Percentiles rank a stretch among this genome's conserved stretches.
Conservation (phyloP, 2,329 filamentous ascomycete species). For the Fonsecaea pedrosoi region DNA sequence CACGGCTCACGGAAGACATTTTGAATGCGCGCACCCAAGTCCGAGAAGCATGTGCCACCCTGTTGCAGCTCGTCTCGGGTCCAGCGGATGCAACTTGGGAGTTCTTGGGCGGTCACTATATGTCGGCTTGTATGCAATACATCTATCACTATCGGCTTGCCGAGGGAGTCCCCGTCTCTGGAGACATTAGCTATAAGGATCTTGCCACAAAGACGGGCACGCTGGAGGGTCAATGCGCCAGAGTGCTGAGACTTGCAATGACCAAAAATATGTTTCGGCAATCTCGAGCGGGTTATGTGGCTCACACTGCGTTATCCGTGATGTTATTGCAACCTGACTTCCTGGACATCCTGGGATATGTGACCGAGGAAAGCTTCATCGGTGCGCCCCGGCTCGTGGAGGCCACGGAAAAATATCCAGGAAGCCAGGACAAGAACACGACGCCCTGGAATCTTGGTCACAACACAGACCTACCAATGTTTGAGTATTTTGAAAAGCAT, state of each 20-base stretch:
- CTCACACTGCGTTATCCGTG: slow-evolving; percentile 63
- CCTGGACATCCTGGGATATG: slow-evolving; percentile 63
- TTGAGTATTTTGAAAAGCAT: slow-evolving; percentile 43
- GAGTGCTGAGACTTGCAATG: slow-evolving; percentile 43
- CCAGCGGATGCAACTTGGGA: not conserved
- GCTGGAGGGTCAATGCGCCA: slow-evolving; percentile 37
- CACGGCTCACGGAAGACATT: slow-evolving; percentile 9
- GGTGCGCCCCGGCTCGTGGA: slow-evolving; percentile 38
- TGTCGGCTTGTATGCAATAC: slow-evolving; percentile 44
- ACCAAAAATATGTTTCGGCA: slow-evolving; percentile 43
- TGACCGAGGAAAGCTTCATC: slow-evolving; percentile 42
- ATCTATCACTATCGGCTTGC: slow-evolving; percentile 42
- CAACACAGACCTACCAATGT: slow-evolving; percentile 43
- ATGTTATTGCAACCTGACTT: slow-evolving; percentile 46
- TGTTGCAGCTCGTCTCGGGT: slow-evolving; percentile 14
- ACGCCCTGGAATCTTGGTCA: slow-evolving; percentile 44
- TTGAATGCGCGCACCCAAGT: slow-evolving; percentile 8
- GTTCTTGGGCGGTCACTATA: slow-evolving; percentile 2
- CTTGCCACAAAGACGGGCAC: slow-evolving; percentile 37
- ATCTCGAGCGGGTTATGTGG: slow-evolving; percentile 46
- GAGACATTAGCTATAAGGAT: slow-evolving; percentile 34
- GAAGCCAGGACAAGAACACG: slow-evolving; percentile 35
- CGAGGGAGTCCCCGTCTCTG: slow-evolving; percentile 39
- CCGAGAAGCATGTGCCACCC: slow-evolving; percentile 5
- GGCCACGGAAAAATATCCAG: slow-evolving; percentile 37